Evolutionary conservation across 257 asterid species (phyloP).

Genomic region (Voacanga thouarsii): DNA sequence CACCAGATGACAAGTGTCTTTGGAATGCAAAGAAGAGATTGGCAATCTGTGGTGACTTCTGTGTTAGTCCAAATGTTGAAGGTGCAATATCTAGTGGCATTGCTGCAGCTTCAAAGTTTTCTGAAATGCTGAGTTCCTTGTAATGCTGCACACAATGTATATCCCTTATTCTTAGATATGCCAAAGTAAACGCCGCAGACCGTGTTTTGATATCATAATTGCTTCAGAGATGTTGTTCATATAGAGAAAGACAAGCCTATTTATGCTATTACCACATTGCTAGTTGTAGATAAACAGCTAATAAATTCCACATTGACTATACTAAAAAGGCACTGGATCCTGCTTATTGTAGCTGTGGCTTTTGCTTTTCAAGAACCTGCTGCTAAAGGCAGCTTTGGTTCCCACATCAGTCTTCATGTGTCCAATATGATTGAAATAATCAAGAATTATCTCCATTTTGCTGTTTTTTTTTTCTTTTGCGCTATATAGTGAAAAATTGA

Average conservation of each 20-base stretch:
- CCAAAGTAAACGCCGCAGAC: neutral
- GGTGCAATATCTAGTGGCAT: slow-evolving; percentile 82
- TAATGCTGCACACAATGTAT: slow-evolving; percentile 12
- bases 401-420: neutral
- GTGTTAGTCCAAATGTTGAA: slow-evolving; percentile 72
- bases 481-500: neutral
- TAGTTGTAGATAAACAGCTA: neutral
- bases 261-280: neutral
- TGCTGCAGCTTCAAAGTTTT: slow-evolving; percentile 72
- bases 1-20: slow-evolving; percentile 66
- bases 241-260: neutral
- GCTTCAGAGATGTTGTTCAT: neutral
- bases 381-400: neutral
- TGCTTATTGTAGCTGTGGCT: neutral
- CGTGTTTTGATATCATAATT: neutral
- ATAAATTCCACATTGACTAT: neutral
- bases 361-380: neutral
- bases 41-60: slow-evolving; percentile 88
- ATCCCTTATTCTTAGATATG: neutral
- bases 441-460: neutral
- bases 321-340: neutral
- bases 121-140: slow-evolving; percentile 35
- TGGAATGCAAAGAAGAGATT: slow-evolving; percentile 62
- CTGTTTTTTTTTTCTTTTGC: neutral
- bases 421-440: neutral